Evolutionary conservation across 1,284 basidiomycete genomes (phyloP).

Genomic region (Mycosarcoma mackinlayi): DNA sequence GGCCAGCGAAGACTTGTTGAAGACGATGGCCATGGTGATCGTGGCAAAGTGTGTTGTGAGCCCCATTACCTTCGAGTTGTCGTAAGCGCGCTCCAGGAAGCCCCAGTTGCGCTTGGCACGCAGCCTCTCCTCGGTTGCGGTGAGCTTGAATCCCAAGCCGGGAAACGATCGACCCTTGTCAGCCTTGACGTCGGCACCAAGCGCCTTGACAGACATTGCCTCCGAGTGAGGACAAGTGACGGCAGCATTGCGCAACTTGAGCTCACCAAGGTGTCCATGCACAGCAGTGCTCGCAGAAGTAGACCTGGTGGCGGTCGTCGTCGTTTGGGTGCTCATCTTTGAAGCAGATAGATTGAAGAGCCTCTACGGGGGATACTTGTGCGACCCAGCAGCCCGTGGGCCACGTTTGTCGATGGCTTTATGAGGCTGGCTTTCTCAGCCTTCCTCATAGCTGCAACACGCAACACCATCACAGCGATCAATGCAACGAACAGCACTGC

Average conservation of each 20-base stretch:
- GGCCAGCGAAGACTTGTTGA: slow-evolving; percentile 11
- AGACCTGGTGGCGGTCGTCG: slow-evolving; percentile 1
- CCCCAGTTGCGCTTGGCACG: slow-evolving; percentile 12
- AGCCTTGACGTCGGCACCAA: background rate
- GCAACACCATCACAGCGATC: no score
- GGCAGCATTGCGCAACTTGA: slow-evolving; percentile 7
- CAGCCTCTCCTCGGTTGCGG: slow-evolving; percentile 7
- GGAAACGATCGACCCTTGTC: background rate
- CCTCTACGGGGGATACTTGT: no score
- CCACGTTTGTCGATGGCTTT: no score
- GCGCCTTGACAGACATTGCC: background rate
- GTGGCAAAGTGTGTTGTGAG: slow-evolving; percentile 7
- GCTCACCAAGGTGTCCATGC: background rate
- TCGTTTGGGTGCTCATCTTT: background rate
- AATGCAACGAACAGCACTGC: no score
- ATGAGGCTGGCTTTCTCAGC: no score
- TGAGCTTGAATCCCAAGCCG: slow-evolving; percentile 6
- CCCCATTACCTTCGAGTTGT: slow-evolving; percentile 10
- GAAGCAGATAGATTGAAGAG: background rate
- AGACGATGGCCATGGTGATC: slow-evolving; percentile 13
- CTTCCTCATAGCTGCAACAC: no score
- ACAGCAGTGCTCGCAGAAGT: background rate
- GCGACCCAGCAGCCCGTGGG: no score
- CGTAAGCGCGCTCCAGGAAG: slow-evolving; percentile 5
- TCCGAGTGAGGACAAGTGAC: background rate